Base-by-base conservation (phyloP, 495 filamentous ascomycete species). In the Trichocladium antarcticum region DNA sequence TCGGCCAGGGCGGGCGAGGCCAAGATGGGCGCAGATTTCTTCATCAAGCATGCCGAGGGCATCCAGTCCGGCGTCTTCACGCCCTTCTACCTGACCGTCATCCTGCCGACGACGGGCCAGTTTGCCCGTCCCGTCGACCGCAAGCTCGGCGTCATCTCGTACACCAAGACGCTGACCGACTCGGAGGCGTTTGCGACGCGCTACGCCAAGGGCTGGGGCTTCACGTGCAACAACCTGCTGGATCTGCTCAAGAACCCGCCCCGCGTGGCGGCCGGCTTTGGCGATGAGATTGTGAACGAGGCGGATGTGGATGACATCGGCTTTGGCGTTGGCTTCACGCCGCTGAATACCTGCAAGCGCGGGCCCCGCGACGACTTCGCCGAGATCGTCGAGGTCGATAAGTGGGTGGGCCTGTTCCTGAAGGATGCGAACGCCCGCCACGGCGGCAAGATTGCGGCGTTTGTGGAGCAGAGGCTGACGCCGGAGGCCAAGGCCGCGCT, bases 311-410 rank as follows among this genome's bases (percentile, higher is more conserved):
- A 98, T 54, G 90, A 98, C 62, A 79, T 95, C 59, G 81, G 84
- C 42, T 99, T 97, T 57, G 93, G 90, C 10, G 80, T 94, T 37
- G 88, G 87, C 1, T 99, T 93, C 67, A 96, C 92, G 1, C 78
- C 83, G 35, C 74, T 99, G 47, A 89, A 85, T 62, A 96, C 92
- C 1, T 87, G 89, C 65, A 85, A 83, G 62, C 77, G 79, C 42
- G 55, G 64, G 0, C 51, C 73, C 8, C 73, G 71, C 46, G 89
- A 95, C 60, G 80, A 84, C 16, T 95, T 82, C 76, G 84, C 89
- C 28, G 82, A 93, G 45, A 82, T 90, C 8, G 71, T 71, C 8
- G 84, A 93, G 60, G 78, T 93, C 15, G 84, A 83, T 67, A 60
- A 58, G 21, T 96, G 89, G 89, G 86, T 89, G 3, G 75, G 82